Evolutionary conservation across 2,329 filamentous ascomycete genomes (phyloP).

Genomic region (Aspergillus sp.): DNA sequence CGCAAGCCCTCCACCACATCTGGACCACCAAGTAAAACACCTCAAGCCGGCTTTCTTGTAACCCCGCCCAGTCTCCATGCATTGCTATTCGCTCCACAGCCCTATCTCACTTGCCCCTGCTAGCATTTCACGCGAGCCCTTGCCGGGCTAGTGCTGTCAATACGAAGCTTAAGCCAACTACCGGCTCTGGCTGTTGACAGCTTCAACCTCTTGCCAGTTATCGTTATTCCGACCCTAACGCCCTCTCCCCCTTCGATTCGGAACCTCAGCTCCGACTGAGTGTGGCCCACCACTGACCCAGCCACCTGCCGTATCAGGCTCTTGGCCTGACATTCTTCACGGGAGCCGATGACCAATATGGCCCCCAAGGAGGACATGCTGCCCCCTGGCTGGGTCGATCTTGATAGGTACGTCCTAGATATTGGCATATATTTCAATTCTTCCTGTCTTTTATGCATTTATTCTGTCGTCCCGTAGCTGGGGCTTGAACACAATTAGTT

Average conservation of each 20-base stretch:
- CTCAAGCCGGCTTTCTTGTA: constrained; percentile 3
- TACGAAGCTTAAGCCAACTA: constrained; percentile 20
- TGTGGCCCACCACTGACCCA: constrained; percentile 8
- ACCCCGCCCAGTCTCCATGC: constrained; percentile 5
- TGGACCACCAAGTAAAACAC: background rate
- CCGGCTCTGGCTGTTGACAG: constrained; percentile 18
- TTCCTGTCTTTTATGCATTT: background rate
- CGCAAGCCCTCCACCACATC: constrained; percentile 4
- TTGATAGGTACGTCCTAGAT: constrained; percentile 37
- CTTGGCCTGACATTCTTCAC: constrained; percentile 31
- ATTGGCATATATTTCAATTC: constrained; percentile 17
- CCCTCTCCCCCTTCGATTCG: background rate
- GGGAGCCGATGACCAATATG: constrained; percentile 35
- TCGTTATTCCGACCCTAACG: constrained; percentile 6
- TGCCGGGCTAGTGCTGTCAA: constrained; percentile 1
- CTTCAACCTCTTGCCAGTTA: constrained; percentile 15
- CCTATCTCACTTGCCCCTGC: constrained; percentile 2
- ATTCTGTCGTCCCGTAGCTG: background rate
- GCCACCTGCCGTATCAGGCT: constrained; percentile 3
- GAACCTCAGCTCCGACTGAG: constrained; percentile 5
- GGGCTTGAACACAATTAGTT: background rate
- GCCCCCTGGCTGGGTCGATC: constrained; percentile 41
- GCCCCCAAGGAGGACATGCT: constrained; percentile 43
- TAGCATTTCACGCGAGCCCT: constrained; percentile 6
- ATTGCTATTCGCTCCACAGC: constrained; percentile 11